phyloP scores from a whole-genome alignment of 192 early-diverging fungal species.

The Diversispora eburnea region DNA sequence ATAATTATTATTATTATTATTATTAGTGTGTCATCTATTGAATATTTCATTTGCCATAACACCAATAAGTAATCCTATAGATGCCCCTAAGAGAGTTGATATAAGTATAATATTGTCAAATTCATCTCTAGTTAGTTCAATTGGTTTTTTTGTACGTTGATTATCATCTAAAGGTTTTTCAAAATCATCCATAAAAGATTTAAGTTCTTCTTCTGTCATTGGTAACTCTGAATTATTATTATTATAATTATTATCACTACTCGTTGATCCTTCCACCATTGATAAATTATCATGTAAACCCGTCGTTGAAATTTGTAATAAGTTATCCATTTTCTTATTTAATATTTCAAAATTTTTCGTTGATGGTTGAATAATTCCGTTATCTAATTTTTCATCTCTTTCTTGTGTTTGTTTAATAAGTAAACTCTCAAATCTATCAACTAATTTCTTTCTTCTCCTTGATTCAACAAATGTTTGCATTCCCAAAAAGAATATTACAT shows the following conservation, averaged over 20 bases:
- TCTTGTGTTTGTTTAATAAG: slow-evolving; percentile 4
- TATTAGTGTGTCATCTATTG: not conserved
- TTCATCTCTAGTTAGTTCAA: not conserved
- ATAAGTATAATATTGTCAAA: not conserved
- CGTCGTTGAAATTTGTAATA: not conserved
- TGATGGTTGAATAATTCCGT: not conserved
- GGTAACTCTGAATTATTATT: not conserved
- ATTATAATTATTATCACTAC: not conserved
- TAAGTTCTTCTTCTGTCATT: not conserved
- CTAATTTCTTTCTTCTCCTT: slow-evolving; percentile 59
- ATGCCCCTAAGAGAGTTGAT: not conserved
- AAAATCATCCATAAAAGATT: not conserved
- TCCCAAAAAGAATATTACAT: slow-evolving; percentile 60
- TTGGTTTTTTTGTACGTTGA: not conserved
- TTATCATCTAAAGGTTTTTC: not conserved
- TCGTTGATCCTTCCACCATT: not conserved
- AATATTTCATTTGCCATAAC: not conserved
- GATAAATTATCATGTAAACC: not conserved
- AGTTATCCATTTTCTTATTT: not conserved
- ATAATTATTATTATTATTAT: not conserved
- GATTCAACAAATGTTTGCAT: slow-evolving; percentile 77
- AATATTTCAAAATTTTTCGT: not conserved
- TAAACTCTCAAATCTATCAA: slow-evolving; percentile 61
- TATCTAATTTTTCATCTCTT: not conserved
- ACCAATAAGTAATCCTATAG: not conserved